phyloP scores from a whole-genome alignment of 1,284 basidiomycete genomes.

The Pseudozyma hubeiensis region DNA sequence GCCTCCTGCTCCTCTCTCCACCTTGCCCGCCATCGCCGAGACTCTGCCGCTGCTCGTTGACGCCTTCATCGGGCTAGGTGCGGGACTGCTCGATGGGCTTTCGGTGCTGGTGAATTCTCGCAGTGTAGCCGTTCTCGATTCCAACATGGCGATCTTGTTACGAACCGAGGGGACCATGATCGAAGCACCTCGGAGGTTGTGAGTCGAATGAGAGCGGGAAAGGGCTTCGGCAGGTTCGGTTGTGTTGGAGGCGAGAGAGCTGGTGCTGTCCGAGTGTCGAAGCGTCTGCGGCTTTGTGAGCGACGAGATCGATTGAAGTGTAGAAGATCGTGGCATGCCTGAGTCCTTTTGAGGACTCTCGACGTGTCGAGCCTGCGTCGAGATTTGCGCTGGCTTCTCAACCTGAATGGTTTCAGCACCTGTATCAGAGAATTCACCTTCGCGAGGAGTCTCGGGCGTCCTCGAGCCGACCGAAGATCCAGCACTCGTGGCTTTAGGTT shows the following conservation, averaged over 20 bases:
- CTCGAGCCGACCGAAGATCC: constrained; percentile 19
- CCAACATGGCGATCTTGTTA: constrained; percentile 64
- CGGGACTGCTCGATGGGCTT: constrained; percentile 6
- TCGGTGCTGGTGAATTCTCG: constrained; percentile 41
- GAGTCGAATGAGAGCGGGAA: constrained; percentile 41
- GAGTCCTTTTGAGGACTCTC: neutral
- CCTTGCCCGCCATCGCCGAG: constrained; percentile 12
- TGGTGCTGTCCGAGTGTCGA: constrained; percentile 48
- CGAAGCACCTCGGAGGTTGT: constrained; percentile 47
- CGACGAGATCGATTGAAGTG: constrained; percentile 16
- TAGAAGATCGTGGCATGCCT: constrained; percentile 27
- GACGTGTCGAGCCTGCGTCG: too few species aligned
- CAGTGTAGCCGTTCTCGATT: constrained; percentile 42
- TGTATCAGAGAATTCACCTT: too few species aligned
- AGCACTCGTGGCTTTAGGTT: constrained; percentile 29
- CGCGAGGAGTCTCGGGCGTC: constrained; percentile 18
- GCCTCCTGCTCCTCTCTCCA: constrained; percentile 7
- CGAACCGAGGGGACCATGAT: constrained; percentile 61
- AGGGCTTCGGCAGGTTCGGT: constrained; percentile 5
- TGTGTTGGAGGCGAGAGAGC: constrained; percentile 22
- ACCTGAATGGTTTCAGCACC: too few species aligned
- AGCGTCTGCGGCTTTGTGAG: neutral
- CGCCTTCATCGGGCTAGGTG: constrained; percentile 2
- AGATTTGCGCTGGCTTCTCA: too few species aligned
- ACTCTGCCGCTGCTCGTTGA: constrained; percentile 16